Percentiles rank a stretch among this genome's conserved stretches.
Conservation (phyloP, 441 rosid species). For the Erodium moschatum region DNA sequence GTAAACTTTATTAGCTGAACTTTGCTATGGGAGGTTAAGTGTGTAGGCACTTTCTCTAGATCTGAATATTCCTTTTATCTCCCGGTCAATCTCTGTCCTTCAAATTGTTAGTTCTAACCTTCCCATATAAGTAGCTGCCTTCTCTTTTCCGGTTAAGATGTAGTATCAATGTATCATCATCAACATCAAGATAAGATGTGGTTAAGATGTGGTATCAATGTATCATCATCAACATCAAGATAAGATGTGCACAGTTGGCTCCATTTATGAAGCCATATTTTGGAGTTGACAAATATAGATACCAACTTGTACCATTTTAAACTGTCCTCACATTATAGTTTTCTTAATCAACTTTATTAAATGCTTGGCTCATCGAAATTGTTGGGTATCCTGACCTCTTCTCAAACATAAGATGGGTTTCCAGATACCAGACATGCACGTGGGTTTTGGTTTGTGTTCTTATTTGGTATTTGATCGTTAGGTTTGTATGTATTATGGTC, state of each 20-base stretch:
- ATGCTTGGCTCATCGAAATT: neutral
- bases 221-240: neutral
- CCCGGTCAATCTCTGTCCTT: conserved; percentile 2
- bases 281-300: neutral
- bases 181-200: neutral
- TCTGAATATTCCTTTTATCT: neutral
- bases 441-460: neutral
- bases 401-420: conserved; percentile 1
- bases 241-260: neutral
- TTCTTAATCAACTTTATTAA: neutral
- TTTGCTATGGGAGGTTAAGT: neutral
- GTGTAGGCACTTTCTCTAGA: neutral
- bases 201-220: neutral
- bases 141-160: neutral
- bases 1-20: neutral
- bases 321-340: neutral
- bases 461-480: neutral
- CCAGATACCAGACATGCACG: neutral
- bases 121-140: neutral
- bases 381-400: neutral
- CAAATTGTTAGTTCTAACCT: neutral
- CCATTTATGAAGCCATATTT: neutral
- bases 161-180: neutral
- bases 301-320: neutral
- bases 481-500: neutral